Conservation (phyloP, 2,329 filamentous ascomycete genomes). For the Phialophora verrucosa region DNA sequence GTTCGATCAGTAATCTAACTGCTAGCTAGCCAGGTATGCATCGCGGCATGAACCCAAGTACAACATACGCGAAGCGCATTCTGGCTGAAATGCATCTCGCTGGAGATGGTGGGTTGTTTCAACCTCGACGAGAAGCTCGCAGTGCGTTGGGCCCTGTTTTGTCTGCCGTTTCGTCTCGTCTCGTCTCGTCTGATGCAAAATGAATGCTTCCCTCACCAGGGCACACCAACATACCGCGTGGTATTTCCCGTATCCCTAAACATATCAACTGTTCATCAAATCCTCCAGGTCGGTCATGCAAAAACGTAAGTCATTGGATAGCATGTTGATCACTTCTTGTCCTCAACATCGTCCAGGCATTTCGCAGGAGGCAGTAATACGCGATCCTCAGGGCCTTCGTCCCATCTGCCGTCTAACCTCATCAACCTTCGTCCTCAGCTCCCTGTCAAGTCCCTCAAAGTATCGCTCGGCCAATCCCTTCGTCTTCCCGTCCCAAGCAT, state of each 20-base stretch:
- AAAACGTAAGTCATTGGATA: background rate
- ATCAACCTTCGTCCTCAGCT: background rate
- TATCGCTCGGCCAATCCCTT: slow-evolving; percentile 6
- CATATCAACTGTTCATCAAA: background rate
- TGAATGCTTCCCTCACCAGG: background rate
- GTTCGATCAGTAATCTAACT: slow-evolving; percentile 7
- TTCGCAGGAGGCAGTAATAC: background rate
- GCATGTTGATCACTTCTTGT: background rate
- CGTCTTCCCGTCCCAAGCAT: slow-evolving; percentile 3
- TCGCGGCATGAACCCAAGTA: background rate
- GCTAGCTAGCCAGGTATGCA: background rate
- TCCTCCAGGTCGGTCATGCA: background rate
- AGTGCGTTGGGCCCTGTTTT: background rate
- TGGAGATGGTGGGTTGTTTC: background rate
- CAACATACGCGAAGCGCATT: background rate
- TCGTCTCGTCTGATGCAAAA: background rate
- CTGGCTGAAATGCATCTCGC: background rate
- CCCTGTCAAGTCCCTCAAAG: background rate
- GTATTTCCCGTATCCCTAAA: background rate
- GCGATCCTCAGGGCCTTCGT: background rate
- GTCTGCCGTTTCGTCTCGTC: background rate
- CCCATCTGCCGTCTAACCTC: slow-evolving; percentile 5
- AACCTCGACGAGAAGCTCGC: background rate
- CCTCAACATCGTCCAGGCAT: background rate
- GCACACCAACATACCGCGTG: background rate